Percentiles rank a stretch among this genome's conserved stretches.
phyloP scores from a whole-genome alignment of 805 yeast genomes.

The Saccharomycopsis sp. region DNA sequence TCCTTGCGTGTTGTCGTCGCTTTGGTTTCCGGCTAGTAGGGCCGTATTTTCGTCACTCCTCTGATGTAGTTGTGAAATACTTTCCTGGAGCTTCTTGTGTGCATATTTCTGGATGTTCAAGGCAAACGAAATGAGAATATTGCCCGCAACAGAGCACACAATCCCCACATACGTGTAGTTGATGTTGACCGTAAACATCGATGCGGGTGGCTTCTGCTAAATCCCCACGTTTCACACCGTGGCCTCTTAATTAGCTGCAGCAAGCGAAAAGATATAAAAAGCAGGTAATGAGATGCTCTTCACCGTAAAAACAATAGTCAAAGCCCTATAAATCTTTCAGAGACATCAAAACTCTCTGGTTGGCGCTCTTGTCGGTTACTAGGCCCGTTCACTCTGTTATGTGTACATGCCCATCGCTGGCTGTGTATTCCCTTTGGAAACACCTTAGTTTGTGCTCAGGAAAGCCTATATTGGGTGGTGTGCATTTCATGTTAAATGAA shows the following conservation, averaged over 20 bases:
- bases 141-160: conserved; percentile 31
- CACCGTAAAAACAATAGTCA: too few relatives aligned
- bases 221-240: background rate
- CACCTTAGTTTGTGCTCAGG: background rate
- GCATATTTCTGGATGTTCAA: conserved; percentile 36
- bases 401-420: background rate
- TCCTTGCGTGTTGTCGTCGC: background rate
- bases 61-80: background rate
- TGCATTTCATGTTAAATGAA: background rate
- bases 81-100: conserved; percentile 27
- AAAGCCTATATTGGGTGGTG: background rate
- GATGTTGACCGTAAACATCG: conserved; percentile 4
- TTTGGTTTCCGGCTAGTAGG: background rate
- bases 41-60: background rate
- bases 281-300: too few relatives aligned
- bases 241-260: background rate
- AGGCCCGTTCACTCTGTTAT: background rate
- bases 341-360: too few relatives aligned
- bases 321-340: too few relatives aligned
- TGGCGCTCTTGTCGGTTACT: background rate
- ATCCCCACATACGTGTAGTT: conserved; percentile 28
- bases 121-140: conserved; percentile 33
- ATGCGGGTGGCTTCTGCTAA: background rate
- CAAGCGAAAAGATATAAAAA: too few relatives aligned
- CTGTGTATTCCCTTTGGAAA: background rate